Base-by-base conservation (phyloP, 306 rosid species). In the Casuarina equisetifolia region DNA sequence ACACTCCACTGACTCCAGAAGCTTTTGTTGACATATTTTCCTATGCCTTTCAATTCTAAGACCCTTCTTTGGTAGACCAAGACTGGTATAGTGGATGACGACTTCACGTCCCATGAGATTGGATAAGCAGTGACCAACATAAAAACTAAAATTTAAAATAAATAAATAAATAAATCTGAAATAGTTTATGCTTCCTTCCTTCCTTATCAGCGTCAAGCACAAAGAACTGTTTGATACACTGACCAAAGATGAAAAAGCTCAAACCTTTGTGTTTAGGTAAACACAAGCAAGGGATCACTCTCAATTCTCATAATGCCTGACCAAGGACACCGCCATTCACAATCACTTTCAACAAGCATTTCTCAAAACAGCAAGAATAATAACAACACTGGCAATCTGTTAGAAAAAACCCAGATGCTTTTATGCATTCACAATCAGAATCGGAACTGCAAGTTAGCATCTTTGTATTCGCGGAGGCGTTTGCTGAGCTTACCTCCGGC, bases 401-500 rank as follows among this genome's bases (percentile, higher is more conserved):
- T 45, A 63, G 6, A 63, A 10, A 10, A 38, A 2, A 16, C 20
- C 43, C 38, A 58, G 40, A 58, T 0, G 45, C 9, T 63, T 63
- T 38, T 62, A 11, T 13, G n/a, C 10, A 4, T 38, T 19, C 6
- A 63, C 15, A 3, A 39, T 63, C 25, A 63, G 69, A 63, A 63
- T 38, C 69, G 39, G 5, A 63, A 63, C 46, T 63, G 20, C 17
- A 16, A 63, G 7, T 35, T 36, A 36, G 44, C 15, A 38, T 25
- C 32, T 25, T 25, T 25, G 32, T 25, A 25, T 15, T 63, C 9
- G 69, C 15, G 38, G 25, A 63, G 45, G n/a, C 45, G 20, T 63
- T 63, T 0, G 69, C 39, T 19, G 25, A 36, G 69, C 69, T 63
- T 38, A 63, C 69, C 74, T 46, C 74, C 9, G 61, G 55, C 57